phyloP scores from a whole-genome alignment of 169 alveolate species.

The Plasmodium malariae region DNA sequence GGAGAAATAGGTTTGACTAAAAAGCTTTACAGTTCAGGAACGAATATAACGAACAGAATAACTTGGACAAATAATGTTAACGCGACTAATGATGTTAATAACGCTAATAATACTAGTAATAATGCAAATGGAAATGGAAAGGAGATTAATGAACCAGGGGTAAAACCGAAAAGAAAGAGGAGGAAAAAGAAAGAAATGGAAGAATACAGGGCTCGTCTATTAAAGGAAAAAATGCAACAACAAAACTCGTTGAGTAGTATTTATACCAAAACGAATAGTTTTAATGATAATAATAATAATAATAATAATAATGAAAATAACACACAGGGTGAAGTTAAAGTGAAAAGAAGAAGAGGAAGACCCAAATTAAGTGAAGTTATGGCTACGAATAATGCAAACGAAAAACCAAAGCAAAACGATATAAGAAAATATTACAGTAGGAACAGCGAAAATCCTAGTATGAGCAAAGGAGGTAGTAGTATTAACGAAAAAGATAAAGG shows the following conservation, averaged over 20 bases:
- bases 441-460: slow-evolving; percentile 46
- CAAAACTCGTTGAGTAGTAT: slow-evolving; percentile 62
- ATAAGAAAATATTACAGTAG: slow-evolving; percentile 68
- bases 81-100: background rate
- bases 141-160: slow-evolving; percentile 28
- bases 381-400: slow-evolving; percentile 31
- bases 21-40: background rate
- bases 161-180: slow-evolving; percentile 76
- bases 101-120: background rate
- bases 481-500: slow-evolving; percentile 31
- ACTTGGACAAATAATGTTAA: too few relatives aligned
- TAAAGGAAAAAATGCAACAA: slow-evolving; percentile 71
- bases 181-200: slow-evolving; percentile 78
- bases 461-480: slow-evolving; percentile 35
- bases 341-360: slow-evolving; percentile 73
- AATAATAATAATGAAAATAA: slow-evolving; percentile 38
- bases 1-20: slow-evolving; percentile 18
- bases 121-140: slow-evolving; percentile 4
- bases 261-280: slow-evolving; percentile 51
- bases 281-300: slow-evolving; percentile 21
- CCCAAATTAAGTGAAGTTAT: slow-evolving; percentile 70
- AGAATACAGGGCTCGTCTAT: slow-evolving; percentile 61
- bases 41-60: slow-evolving; percentile 3
- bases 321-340: slow-evolving; percentile 63
- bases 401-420: slow-evolving; percentile 50